Percentiles rank a stretch among this genome's conserved stretches.
These are phyloP conservation scores for Ogataea siamensis DNA, from an alignment of 805 yeast genomes.

Conservation along the genomic window DNA sequence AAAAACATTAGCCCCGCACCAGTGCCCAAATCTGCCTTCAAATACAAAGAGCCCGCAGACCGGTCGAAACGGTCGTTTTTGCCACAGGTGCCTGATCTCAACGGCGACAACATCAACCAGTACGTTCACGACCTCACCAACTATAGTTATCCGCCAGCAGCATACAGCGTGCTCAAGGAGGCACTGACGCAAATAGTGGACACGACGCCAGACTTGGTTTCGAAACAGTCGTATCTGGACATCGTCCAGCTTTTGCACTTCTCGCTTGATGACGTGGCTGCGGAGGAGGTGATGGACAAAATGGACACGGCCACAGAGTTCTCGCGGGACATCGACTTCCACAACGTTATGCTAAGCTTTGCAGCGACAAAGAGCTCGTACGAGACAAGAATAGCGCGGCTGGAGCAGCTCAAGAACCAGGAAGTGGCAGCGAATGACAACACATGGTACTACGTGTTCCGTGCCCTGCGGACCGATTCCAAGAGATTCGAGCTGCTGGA, in stretches of 20 bases:
- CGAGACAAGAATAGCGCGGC: conserved; percentile 17
- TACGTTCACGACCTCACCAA: conserved; percentile 22
- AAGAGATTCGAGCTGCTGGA: conserved; percentile 22
- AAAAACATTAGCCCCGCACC: conserved; percentile 21
- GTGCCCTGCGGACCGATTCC: conserved; percentile 18
- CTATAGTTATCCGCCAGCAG: conserved; percentile 18
- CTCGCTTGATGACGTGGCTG: conserved; percentile 17
- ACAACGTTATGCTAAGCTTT: conserved; percentile 25
- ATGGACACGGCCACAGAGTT: conserved; percentile 24
- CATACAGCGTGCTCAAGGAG: conserved; percentile 15
- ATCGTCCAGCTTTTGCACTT: conserved; percentile 21
- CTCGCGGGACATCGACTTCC: conserved; percentile 29
- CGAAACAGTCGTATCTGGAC: conserved; percentile 23
- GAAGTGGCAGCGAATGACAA: conserved; percentile 23
- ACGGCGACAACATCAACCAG: conserved; percentile 13
- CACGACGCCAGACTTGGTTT: conserved; percentile 16
- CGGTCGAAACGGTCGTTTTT: conserved; percentile 17
- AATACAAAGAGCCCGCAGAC: conserved; percentile 23
- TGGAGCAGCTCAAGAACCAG: conserved; percentile 17
- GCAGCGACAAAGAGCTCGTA: conserved; percentile 18
- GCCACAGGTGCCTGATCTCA: conserved; percentile 20
- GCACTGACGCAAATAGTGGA: conserved; percentile 15
- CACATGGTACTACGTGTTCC: conserved; percentile 31
- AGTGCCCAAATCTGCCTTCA: conserved; percentile 19
- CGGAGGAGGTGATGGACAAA: conserved; percentile 18